Percentiles rank a stretch among this genome's conserved stretches.
These are phyloP conservation scores for Candida orba DNA, from an alignment of 805 yeast species.

Conservation along the genomic window DNA sequence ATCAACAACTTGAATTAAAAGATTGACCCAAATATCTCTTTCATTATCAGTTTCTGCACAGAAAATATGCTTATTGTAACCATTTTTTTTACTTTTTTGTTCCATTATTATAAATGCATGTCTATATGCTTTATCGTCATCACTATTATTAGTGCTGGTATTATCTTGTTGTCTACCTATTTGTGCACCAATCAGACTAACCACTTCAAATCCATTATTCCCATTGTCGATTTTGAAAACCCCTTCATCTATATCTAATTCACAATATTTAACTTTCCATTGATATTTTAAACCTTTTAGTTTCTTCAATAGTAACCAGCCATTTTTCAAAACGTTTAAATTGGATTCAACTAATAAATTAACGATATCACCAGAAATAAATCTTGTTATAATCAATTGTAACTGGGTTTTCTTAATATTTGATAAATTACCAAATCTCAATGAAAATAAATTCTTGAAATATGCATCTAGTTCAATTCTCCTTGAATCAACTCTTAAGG, in stretches of 20 bases:
- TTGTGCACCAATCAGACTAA: conserved; percentile 42
- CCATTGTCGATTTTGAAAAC: conserved; percentile 44
- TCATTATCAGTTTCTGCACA: conserved; percentile 78
- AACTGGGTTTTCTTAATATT: conserved; percentile 24
- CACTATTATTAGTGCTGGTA: conserved; percentile 8
- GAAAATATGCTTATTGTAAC: conserved; percentile 47
- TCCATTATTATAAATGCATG: conserved; percentile 57
- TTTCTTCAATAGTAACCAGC: conserved; percentile 54
- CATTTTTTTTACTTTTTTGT: conserved; percentile 27
- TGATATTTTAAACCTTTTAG: conserved; percentile 49
- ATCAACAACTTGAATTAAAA: conserved; percentile 30
- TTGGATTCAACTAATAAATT: conserved; percentile 48
- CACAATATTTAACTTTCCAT: conserved; percentile 70
- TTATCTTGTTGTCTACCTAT: conserved; percentile 43
- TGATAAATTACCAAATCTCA: conserved; percentile 46
- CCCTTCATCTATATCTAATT: conserved; percentile 45
- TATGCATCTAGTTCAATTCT: conserved; percentile 49
- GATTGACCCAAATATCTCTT: conserved; percentile 64
- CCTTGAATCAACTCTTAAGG: conserved; percentile 58
- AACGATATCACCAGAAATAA: conserved; percentile 60
- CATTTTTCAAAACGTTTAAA: conserved; percentile 52
- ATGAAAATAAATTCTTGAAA: conserved; percentile 46
- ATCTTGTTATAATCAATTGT: conserved; percentile 41
- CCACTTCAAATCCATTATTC: conserved; percentile 52
- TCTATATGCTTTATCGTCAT: conserved; percentile 31